Base-by-base conservation (phyloP, 1,284 basidiomycete genomes). In the Hymenochaete sp. region DNA sequence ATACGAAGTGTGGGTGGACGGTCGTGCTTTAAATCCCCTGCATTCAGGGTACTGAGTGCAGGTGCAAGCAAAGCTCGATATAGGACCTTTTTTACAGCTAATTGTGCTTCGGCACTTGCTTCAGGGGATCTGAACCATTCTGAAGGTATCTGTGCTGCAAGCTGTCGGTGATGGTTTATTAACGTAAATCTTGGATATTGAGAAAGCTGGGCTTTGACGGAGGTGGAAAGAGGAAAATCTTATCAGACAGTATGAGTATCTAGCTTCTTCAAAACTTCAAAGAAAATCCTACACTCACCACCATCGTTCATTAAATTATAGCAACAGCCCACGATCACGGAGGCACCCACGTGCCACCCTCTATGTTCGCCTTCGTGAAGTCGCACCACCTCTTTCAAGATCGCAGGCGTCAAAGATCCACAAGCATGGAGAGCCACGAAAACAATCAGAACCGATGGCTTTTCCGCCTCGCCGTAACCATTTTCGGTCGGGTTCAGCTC, bases 381-480 rank as follows among this genome's bases (percentile, higher is more conserved):
- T 48, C 47, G 38, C 57, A 71, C 62, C 16, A 65, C 58, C 31
- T 47, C 45, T 18, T 68, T 67, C 29, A 73, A 45, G 6, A 73
- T 64, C 48, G 72, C 64, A 32, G 67, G 58, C 1, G 71, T 71
- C 11, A 75, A 62, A 3, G 72, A 70, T 3, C 72, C 72, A 47
- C 66, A 72, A 4, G 68, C 77, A 52, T 85, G 82, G 36, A 85
- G 66, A 9, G 77, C 82, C 24, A 83, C 71, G 40, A 84, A 63
- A 25, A 80, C 59, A 3, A 82, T 67, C 2, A 75, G 75, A 6
- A 64, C 62, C 33, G n/a, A n/a, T 27, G 9, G 38, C 2, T 13
- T 13, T 4, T n/a, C 16, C 16, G n/a, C 24, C 11, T 33, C 31
- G 9, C 36, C 37, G 19, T 29, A 42, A 21, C n/a, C 19, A 44